Conservation (phyloP, 768 basidiomycete genomes). For the Lactifluus volemus region DNA sequence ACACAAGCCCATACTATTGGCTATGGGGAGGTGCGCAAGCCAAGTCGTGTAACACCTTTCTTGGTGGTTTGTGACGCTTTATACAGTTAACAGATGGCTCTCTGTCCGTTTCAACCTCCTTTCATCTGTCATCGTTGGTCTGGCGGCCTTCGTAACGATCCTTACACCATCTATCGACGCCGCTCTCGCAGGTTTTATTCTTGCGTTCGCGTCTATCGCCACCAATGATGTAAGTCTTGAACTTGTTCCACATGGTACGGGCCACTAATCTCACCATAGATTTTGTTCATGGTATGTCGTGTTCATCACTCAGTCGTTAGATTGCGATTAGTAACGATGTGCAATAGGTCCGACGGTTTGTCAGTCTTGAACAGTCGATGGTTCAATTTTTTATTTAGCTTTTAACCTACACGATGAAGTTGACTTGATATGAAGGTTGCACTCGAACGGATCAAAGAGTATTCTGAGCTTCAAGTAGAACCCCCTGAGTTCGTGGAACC, state of each 20-base stretch:
- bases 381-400: constrained; percentile 30
- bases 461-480: constrained; percentile 70
- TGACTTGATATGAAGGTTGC: constrained; percentile 46
- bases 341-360: constrained; percentile 61
- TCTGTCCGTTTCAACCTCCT: constrained; percentile 81
- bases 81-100: constrained; percentile 80
- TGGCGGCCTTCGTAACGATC: constrained; percentile 60
- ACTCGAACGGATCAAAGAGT: constrained; percentile 86
- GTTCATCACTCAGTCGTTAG: neutral
- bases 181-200: constrained; percentile 75
- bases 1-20: constrained; percentile 77
- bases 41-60: neutral
- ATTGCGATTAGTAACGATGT: neutral
- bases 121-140: constrained; percentile 62
- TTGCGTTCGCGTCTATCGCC: constrained; percentile 76
- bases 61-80: constrained; percentile 4
- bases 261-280: constrained; percentile 24
- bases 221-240: constrained; percentile 48
- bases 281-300: constrained; percentile 28
- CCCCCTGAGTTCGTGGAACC: constrained; percentile 81
- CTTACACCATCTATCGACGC: constrained; percentile 66
- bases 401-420: neutral
- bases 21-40: constrained; percentile 65
- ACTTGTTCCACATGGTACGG: neutral
- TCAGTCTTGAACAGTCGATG: constrained; percentile 89